Evolutionary conservation across 2,329 filamentous ascomycete species (phyloP).

Genomic region (Fusarium sp.): DNA sequence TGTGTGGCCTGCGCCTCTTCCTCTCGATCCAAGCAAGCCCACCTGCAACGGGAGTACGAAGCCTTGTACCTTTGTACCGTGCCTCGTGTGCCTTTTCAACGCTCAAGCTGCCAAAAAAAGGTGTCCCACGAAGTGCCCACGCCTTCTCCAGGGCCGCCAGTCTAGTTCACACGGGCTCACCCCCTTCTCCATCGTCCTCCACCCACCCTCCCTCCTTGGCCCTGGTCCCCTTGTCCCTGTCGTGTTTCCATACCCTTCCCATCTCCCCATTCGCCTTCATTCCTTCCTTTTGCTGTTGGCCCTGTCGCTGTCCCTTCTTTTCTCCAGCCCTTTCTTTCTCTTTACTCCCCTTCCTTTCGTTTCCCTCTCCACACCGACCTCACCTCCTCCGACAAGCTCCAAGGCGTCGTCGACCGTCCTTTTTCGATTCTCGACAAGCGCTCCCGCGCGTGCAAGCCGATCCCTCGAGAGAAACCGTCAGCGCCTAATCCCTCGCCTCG

Average conservation of each 20-base stretch:
- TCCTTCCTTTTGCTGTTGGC: constrained; percentile 44
- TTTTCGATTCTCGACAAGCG: constrained; percentile 47
- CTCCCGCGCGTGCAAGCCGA: constrained; percentile 38
- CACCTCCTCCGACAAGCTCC: constrained; percentile 46
- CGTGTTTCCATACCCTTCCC: constrained; percentile 47
- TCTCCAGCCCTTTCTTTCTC: constrained; percentile 42
- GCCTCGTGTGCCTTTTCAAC: constrained; percentile 14
- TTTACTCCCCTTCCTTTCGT: constrained; percentile 38
- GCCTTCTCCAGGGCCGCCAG: constrained; percentile 22
- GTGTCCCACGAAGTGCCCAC: constrained; percentile 26
- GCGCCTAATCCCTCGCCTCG: constrained; percentile 31
- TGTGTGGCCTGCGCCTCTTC: constrained; percentile 4
- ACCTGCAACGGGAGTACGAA: constrained; percentile 28
- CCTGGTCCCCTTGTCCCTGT: constrained; percentile 44
- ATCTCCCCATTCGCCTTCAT: constrained; percentile 47
- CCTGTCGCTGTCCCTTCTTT: constrained; percentile 46
- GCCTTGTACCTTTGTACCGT: constrained; percentile 17
- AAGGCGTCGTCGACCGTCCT: constrained; percentile 48
- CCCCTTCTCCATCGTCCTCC: constrained; percentile 21
- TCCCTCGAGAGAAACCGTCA: constrained; percentile 35
- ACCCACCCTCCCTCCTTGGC: constrained; percentile 29
- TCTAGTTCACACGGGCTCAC: constrained; percentile 20
- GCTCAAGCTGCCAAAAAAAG: constrained; percentile 28
- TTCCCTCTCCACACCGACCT: constrained; percentile 43
- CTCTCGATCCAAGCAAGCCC: constrained; percentile 23